Conservation (phyloP, 106 monocot species). For the Iris macrosiphon region DNA sequence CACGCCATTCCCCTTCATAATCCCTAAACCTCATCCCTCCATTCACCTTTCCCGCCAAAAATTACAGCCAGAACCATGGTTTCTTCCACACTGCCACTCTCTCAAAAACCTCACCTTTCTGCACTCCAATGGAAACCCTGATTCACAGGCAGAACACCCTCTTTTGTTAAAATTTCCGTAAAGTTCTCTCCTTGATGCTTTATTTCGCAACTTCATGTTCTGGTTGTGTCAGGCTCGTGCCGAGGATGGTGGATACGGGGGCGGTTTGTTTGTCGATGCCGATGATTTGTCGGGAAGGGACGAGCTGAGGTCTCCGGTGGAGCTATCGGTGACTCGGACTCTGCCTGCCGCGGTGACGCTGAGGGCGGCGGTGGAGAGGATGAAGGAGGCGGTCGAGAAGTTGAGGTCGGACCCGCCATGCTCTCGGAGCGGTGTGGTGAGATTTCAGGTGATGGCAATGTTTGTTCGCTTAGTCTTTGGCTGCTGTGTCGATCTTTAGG, state of each 20-base stretch:
- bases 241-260: neutral
- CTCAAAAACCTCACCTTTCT: neutral
- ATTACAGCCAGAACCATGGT: neutral
- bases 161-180: neutral
- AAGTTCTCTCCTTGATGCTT: neutral
- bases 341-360: conserved; percentile 42
- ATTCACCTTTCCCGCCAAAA: neutral
- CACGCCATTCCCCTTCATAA: neutral
- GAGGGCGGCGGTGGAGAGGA: conserved; percentile 25
- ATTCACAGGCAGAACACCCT: neutral
- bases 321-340: conserved; percentile 26
- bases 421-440: conserved; percentile 46
- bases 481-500: too few relatives aligned
- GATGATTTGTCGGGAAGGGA: conserved; percentile 16
- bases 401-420: conserved; percentile 37
- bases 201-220: neutral
- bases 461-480: too few relatives aligned
- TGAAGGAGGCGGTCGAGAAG: conserved; percentile 37
- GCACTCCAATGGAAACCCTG: conserved; percentile 4
- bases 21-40: neutral
- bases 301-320: conserved; percentile 28
- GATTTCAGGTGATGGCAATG: conserved; percentile 88
- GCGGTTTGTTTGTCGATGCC: conserved; percentile 11
- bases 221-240: conserved; percentile 3
- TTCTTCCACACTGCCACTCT: neutral